Percentiles rank a stretch among this genome's conserved stretches.
These are phyloP conservation scores for Neonectria punicea DNA, from an alignment of 2,329 filamentous ascomycete genomes.

Conservation along the genomic window DNA sequence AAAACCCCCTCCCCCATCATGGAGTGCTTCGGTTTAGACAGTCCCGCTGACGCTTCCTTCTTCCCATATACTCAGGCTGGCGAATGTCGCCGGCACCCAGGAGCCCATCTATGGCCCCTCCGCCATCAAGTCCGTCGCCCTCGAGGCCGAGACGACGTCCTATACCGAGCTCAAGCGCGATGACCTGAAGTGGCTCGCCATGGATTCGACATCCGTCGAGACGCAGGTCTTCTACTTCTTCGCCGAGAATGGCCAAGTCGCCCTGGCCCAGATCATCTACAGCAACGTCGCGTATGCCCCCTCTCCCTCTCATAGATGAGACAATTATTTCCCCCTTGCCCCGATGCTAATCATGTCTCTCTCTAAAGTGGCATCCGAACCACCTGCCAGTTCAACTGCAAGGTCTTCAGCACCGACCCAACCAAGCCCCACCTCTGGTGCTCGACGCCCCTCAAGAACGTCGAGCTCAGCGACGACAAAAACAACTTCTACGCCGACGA, in stretches of 20 bases:
- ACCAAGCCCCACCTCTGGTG: constrained; percentile 84
- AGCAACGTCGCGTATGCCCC: constrained; percentile 88
- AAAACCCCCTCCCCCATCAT: constrained; percentile 14
- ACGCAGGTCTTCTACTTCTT: constrained; percentile 94
- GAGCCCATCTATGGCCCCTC: constrained; percentile 94
- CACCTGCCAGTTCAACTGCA: constrained; percentile 93
- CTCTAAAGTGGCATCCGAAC: constrained; percentile 81
- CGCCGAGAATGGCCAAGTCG: constrained; percentile 79
- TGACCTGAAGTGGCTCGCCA: constrained; percentile 83
- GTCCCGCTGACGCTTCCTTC: constrained; percentile 33
- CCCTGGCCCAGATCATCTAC: constrained; percentile 92
- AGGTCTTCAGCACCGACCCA: constrained; percentile 83
- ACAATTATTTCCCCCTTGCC: not conserved
- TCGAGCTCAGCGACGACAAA: constrained; percentile 86
- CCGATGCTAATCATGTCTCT: constrained; percentile 29
- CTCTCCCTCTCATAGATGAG: constrained; percentile 10
- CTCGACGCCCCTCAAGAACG: constrained; percentile 80
- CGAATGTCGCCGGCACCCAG: constrained; percentile 90
- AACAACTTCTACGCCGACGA: constrained; percentile 87
- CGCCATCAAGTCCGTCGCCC: constrained; percentile 86
- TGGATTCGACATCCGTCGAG: constrained; percentile 90
- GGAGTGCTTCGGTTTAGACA: not conserved
- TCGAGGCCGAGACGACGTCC: constrained; percentile 80
- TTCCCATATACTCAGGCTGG: constrained; percentile 62
- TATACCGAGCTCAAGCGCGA: constrained; percentile 83